Percentiles rank a stretch among this genome's conserved stretches.
Evolutionary conservation across 768 basidiomycete species (phyloP).

Genomic region (Rubroboletus satanas): DNA sequence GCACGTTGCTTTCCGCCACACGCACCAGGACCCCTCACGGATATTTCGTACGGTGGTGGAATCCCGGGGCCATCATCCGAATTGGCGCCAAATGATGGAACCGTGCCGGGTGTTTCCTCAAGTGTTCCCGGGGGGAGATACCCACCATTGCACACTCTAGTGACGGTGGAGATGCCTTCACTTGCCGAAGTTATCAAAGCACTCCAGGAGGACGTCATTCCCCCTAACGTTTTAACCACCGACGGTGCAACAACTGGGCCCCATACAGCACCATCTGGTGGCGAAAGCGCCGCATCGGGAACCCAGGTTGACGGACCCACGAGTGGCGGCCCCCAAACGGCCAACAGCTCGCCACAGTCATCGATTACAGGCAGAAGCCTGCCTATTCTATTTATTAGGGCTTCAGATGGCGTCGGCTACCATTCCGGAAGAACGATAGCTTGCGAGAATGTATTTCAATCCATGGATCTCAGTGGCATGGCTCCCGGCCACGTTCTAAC

Average conservation of each 20-base stretch:
- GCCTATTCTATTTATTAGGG: conserved; percentile 77
- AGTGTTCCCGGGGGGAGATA: conserved; percentile 43
- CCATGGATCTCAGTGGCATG: conserved; percentile 58
- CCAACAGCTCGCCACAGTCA: conserved; percentile 35
- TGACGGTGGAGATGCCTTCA: conserved; percentile 82
- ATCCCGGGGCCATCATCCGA: conserved; percentile 37
- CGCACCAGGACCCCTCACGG: conserved; percentile 64
- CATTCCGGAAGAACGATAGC: conserved; percentile 82
- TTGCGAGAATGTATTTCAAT: conserved; percentile 76
- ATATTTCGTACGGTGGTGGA: conserved; percentile 54
- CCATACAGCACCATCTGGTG: conserved; percentile 29
- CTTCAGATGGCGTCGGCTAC: conserved; percentile 82
- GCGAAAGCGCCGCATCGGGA: conserved; percentile 24
- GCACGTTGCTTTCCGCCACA: conserved; percentile 72
- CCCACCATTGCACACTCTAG: conserved; percentile 68
- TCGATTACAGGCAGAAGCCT: conserved; percentile 67
- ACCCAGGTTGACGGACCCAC: conserved; percentile 27
- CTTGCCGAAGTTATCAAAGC: conserved; percentile 73
- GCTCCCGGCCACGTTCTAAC: conserved; percentile 42
- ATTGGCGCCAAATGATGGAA: conserved; percentile 26
- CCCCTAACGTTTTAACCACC: conserved; percentile 33
- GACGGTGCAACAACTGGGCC: conserved; percentile 38
- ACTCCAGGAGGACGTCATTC: conserved; percentile 64
- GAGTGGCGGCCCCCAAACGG: conserved; percentile 19
- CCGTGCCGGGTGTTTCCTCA: conserved; percentile 15